Evolutionary conservation across 2,329 filamentous ascomycete species (phyloP).

Genomic region (Fusarium sp.): DNA sequence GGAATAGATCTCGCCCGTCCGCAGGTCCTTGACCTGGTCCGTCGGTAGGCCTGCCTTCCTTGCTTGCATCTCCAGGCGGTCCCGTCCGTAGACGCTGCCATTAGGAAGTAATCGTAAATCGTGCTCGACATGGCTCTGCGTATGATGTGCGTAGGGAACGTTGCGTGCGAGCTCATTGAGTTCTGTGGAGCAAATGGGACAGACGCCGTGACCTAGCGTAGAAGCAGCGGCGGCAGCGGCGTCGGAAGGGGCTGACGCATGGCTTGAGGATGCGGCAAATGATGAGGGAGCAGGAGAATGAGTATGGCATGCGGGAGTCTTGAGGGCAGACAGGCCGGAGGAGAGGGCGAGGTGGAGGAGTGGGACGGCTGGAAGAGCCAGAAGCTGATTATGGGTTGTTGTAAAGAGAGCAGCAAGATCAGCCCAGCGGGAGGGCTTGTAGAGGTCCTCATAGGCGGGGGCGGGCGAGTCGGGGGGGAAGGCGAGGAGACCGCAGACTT

Average conservation of each 20-base stretch:
- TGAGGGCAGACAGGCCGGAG: constrained; percentile 92
- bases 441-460: constrained; percentile 71
- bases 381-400: constrained; percentile 87
- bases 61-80: constrained; percentile 82
- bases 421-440: constrained; percentile 80
- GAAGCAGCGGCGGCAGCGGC: constrained; percentile 44
- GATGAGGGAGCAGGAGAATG: constrained; percentile 25
- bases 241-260: constrained; percentile 68
- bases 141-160: constrained; percentile 95
- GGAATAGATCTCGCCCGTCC: constrained; percentile 78
- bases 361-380: constrained; percentile 85
- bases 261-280: constrained; percentile 11
- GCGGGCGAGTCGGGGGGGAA: constrained; percentile 71
- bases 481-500: constrained; percentile 86
- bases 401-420: constrained; percentile 86
- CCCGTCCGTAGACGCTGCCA: constrained; percentile 85
- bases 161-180: constrained; percentile 90
- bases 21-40: constrained; percentile 82
- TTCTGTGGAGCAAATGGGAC: constrained; percentile 96
- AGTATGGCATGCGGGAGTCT: constrained; percentile 90
- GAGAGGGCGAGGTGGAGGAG: constrained; percentile 92
- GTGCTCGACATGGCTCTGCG: constrained; percentile 91
- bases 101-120: constrained; percentile 92
- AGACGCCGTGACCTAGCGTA: constrained; percentile 81
- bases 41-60: constrained; percentile 81